Percentiles rank a stretch among this genome's conserved stretches.
Conservation (phyloP, 108 stramenopile species). For the Chaetoceros tenuissimus region DNA sequence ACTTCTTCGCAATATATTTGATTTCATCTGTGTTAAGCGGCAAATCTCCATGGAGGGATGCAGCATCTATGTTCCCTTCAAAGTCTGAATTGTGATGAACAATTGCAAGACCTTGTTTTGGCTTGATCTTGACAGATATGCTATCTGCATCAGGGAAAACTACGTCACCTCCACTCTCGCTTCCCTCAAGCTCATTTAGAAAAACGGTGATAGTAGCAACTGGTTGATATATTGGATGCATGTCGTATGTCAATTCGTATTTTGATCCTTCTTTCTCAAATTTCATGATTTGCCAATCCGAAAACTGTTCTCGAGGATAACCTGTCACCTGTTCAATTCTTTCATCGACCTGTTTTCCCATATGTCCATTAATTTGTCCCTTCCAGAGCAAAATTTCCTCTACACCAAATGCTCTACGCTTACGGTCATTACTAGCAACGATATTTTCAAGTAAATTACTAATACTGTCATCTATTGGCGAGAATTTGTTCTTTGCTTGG, state of each 20-base stretch:
- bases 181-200: conserved; percentile 41
- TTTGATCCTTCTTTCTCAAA: conserved; percentile 40
- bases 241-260: conserved; percentile 60
- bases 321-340: conserved; percentile 85
- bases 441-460: conserved; percentile 46
- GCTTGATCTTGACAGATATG: conserved; percentile 48
- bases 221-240: conserved; percentile 33
- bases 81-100: conserved; percentile 83
- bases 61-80: conserved; percentile 47
- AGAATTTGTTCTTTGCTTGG: conserved; percentile 36
- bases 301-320: conserved; percentile 64
- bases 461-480: conserved; percentile 19
- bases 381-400: conserved; percentile 73
- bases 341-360: conserved; percentile 67
- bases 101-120: conserved; percentile 69
- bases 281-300: conserved; percentile 71
- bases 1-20: conserved; percentile 71
- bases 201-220: conserved; percentile 79
- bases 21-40: conserved; percentile 11
- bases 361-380: conserved; percentile 47
- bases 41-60: conserved; percentile 59
- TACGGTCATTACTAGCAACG: conserved; percentile 23
- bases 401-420: conserved; percentile 25
- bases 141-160: conserved; percentile 49
- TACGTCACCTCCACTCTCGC: conserved; percentile 20